Percentiles rank a stretch among this genome's conserved stretches.
These are phyloP conservation scores for Microbotryum lychnidis-dioicae DNA, from an alignment of 1,284 basidiomycete species.

Conservation along the genomic window DNA sequence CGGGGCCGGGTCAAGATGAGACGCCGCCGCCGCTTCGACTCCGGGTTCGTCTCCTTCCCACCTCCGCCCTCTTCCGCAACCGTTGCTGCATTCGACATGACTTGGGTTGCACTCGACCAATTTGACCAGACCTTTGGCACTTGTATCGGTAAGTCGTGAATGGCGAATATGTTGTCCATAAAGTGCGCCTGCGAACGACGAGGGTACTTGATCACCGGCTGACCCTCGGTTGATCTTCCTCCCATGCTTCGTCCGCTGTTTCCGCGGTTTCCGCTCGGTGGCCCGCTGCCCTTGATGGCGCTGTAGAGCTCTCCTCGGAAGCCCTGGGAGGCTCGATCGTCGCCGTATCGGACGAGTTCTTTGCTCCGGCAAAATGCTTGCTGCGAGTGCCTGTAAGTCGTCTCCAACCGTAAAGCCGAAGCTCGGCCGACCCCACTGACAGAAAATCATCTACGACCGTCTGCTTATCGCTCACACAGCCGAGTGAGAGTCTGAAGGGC, in stretches of 20 bases:
- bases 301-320: constrained; percentile 72
- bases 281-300: neutral
- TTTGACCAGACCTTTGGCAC: constrained; percentile 52
- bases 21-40: no score
- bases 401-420: neutral
- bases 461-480: constrained; percentile 45
- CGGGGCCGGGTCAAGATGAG: no score
- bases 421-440: constrained; percentile 7
- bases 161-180: no score
- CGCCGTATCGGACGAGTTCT: constrained; percentile 88
- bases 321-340: constrained; percentile 70
- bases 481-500: constrained; percentile 74
- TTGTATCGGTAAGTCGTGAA: constrained; percentile 51
- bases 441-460: neutral
- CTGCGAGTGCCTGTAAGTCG: constrained; percentile 65
- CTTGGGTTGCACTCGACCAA: constrained; percentile 46
- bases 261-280: neutral
- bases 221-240: neutral
- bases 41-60: no score
- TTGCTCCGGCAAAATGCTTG: constrained; percentile 75
- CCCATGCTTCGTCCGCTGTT: neutral
- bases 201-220: no score
- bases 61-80: no score
- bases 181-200: neutral
- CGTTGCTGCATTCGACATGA: no score